Base-by-base conservation (phyloP, 2,329 filamentous ascomycete genomes). In the Colletotrichum sp. region DNA sequence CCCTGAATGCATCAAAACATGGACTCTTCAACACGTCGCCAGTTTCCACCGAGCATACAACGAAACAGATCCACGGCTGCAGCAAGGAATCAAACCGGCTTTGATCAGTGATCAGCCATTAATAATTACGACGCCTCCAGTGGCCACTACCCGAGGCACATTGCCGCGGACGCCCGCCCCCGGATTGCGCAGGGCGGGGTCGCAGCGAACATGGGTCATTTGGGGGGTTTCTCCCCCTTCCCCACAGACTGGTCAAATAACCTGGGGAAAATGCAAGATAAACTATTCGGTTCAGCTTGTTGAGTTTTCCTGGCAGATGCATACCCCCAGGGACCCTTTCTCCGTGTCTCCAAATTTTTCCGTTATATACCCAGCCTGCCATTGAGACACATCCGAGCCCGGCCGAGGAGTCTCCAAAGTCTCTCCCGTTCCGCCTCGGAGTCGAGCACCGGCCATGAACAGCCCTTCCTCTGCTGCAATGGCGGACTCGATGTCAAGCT, bases 121-220 rank as follows among this genome's bases (percentile, higher is more conserved):
- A 44, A 19, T 30, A 64, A 73, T 70, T 39, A 15, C 65, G 9
- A 32, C 19, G 11, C 6, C 19, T 52, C 44, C 19, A 71, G 30
- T 70, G 66, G 71, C 59, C 28, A 19, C 5, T 48, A 71, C 59
- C 67, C 71, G 71, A 71, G 34, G 27, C 32, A 32, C 67, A 48
- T 25, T 74, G 66, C 71, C 71, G 71, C 44, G n/a, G 5, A 55
- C 65, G 57, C 55, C 71, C 66, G 15, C 71, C 71, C 71, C 71
- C 71, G 71, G 71, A 74, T 60, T 64, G 32, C 8, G 15, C 15
- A 22, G 30, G 66, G 66, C 57, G 71, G 71, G 71, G 66, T 67
- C 27, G 28, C 27, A 70, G 25, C 15, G 22, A 15, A n/a, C 66
- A 69, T 27, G 48, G 65, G 44, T 57, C 34, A 34, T 16, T 44